phyloP scores from a whole-genome alignment of 2,329 filamentous ascomycete genomes.

The Ceratocystis ficicola region DNA sequence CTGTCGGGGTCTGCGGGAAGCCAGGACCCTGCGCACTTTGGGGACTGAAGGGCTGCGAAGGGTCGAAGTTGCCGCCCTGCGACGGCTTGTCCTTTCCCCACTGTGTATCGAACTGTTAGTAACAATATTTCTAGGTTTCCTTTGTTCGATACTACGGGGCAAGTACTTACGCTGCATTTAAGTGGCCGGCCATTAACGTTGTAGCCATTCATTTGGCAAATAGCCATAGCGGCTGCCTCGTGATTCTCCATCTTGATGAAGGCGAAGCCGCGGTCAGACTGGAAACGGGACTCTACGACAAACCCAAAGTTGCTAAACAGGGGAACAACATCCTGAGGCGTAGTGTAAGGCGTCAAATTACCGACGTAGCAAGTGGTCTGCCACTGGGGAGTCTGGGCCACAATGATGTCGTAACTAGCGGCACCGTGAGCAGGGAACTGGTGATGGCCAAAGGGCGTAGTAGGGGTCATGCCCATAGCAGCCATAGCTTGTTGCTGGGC shows the following conservation, averaged over 20 bases:
- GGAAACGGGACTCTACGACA: slow-evolving; percentile 93
- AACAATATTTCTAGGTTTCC: slow-evolving; percentile 3
- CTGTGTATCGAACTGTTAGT: slow-evolving; percentile 39
- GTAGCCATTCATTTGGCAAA: slow-evolving; percentile 95
- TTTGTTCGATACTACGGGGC: neutral
- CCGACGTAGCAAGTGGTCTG: slow-evolving; percentile 98
- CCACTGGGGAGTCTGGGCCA: slow-evolving; percentile 89
- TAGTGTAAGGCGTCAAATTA: slow-evolving; percentile 94
- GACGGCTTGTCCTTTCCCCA: slow-evolving; percentile 99
- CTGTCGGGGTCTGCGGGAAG: slow-evolving; percentile 65
- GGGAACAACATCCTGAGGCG: slow-evolving; percentile 90
- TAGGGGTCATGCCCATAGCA: slow-evolving; percentile 95
- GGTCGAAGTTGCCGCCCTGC: slow-evolving; percentile 64
- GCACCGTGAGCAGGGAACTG: slow-evolving; percentile 96
- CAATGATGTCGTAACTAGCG: slow-evolving; percentile 95
- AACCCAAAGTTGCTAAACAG: slow-evolving; percentile 98
- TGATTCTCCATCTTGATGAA: slow-evolving; percentile 99
- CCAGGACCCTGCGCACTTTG: slow-evolving; percentile 61
- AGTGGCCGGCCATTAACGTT: slow-evolving; percentile 93
- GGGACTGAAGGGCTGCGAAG: slow-evolving; percentile 55
- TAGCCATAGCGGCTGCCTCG: slow-evolving; percentile 95
- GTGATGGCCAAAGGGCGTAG: slow-evolving; percentile 90
- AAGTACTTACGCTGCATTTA: slow-evolving; percentile 85
- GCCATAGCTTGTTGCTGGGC: slow-evolving; percentile 95
- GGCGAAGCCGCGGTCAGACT: slow-evolving; percentile 92